phyloP scores from a whole-genome alignment of 371 early-diverging fungal genomes.

The Mortierella sp. region DNA sequence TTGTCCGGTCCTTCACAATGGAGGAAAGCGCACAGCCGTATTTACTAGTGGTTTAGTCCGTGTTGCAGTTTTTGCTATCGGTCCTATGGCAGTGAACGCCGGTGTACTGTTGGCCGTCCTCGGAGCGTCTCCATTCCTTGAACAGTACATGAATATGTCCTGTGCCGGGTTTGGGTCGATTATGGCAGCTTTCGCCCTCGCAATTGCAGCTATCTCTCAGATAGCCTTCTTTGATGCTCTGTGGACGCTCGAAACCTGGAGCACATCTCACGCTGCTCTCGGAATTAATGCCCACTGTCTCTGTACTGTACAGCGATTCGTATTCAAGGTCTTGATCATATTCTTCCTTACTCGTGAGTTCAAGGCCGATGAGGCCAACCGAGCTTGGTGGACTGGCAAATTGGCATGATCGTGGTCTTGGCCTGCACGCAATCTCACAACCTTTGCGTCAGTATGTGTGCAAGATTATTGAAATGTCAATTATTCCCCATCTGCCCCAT shows the following conservation, averaged over 20 bases:
- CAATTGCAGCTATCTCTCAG: slow-evolving; percentile 71
- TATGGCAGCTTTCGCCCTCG: slow-evolving; percentile 79
- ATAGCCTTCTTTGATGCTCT: slow-evolving; percentile 74
- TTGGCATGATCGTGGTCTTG: slow-evolving; percentile 89
- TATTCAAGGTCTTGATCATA: slow-evolving; percentile 76
- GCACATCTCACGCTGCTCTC: slow-evolving; percentile 69
- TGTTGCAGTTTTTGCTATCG: slow-evolving; percentile 74
- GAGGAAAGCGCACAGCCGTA: slow-evolving; percentile 42
- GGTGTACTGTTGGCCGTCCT: slow-evolving; percentile 77
- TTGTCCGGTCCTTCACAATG: slow-evolving; percentile 67
- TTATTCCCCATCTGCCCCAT: slow-evolving; percentile 78
- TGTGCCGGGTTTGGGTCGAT: slow-evolving; percentile 78
- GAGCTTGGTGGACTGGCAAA: slow-evolving; percentile 93
- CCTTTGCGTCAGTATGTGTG: slow-evolving; percentile 85
- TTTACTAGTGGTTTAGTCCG: slow-evolving; percentile 68
- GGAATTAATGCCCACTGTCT: slow-evolving; percentile 75
- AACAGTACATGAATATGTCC: slow-evolving; percentile 72
- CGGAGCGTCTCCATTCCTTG: slow-evolving; percentile 77
- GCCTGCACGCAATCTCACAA: slow-evolving; percentile 76
- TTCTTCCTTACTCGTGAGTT: slow-evolving; percentile 86
- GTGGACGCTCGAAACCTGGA: slow-evolving; percentile 79
- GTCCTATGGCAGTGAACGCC: slow-evolving; percentile 81
- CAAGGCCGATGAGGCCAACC: slow-evolving; percentile 84
- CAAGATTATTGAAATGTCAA: slow-evolving; percentile 89
- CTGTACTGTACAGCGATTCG: slow-evolving; percentile 77